phyloP scores from a whole-genome alignment of 2,329 filamentous ascomycete genomes.

The Aspergillus clavatus region DNA sequence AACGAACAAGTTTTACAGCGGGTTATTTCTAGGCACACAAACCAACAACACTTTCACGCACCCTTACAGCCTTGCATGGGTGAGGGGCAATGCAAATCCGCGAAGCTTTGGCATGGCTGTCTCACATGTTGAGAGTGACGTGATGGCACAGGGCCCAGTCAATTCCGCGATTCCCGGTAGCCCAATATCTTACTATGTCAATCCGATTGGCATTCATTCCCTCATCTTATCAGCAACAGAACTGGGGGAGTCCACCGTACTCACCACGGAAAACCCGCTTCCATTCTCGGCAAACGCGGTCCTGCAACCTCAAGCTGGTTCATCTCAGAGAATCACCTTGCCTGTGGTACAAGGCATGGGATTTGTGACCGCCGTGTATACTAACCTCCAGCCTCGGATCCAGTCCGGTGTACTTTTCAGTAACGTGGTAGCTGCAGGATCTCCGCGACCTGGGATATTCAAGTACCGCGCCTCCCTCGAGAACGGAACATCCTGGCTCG shows the following conservation, averaged over 20 bases:
- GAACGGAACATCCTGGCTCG: constrained; percentile 69
- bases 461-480: constrained; percentile 73
- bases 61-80: constrained; percentile 68
- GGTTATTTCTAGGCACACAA: constrained; percentile 73
- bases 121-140: constrained; percentile 64
- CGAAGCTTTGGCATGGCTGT: constrained; percentile 73
- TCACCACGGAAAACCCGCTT: constrained; percentile 50
- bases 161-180: constrained; percentile 49
- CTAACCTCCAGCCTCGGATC: constrained; percentile 64
- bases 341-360: constrained; percentile 86
- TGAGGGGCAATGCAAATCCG: constrained; percentile 57
- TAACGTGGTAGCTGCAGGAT: constrained; percentile 52
- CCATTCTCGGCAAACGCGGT: constrained; percentile 64
- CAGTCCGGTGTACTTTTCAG: constrained; percentile 71
- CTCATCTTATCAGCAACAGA: constrained; percentile 75
- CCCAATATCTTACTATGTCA: constrained; percentile 68
- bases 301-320: constrained; percentile 52
- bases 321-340: constrained; percentile 63
- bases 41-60: constrained; percentile 66
- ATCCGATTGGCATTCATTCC: constrained; percentile 76
- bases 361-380: constrained; percentile 75
- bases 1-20: constrained; percentile 64
- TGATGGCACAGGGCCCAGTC: constrained; percentile 61
- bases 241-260: constrained; percentile 56
- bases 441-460: constrained; percentile 58